phyloP scores from a whole-genome alignment of 2,329 filamentous ascomycete genomes.

The Nigrospora sphaerica region DNA sequence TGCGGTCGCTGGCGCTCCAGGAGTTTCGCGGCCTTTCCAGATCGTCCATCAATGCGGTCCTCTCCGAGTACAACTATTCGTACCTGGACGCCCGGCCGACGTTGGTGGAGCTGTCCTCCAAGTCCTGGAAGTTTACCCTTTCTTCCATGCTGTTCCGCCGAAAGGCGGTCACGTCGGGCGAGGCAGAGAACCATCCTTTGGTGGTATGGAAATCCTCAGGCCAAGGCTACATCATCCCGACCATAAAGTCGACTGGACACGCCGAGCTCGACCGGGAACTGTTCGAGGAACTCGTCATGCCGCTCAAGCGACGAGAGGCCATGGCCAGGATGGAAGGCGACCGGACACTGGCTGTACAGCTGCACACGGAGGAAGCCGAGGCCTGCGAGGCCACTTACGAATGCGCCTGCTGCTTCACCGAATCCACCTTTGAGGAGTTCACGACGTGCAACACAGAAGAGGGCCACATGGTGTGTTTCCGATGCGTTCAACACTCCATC shows the following conservation, averaged over 20 bases:
- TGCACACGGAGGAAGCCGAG: constrained; percentile 56
- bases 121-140: constrained; percentile 72
- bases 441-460: constrained; percentile 60
- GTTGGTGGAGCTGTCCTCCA: constrained; percentile 60
- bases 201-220: constrained; percentile 54
- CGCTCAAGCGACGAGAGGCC: constrained; percentile 38
- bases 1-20: constrained; percentile 58
- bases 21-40: constrained; percentile 71
- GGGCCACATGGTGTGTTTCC: constrained; percentile 71
- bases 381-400: constrained; percentile 52
- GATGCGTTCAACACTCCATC: constrained; percentile 74
- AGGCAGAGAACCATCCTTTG: constrained; percentile 55
- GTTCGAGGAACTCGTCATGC: constrained; percentile 48
- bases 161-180: constrained; percentile 44
- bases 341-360: constrained; percentile 39
- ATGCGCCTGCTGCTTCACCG: constrained; percentile 72
- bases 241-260: constrained; percentile 59
- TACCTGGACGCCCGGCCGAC: constrained; percentile 67
- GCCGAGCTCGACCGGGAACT: constrained; percentile 57
- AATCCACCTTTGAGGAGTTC: constrained; percentile 65
- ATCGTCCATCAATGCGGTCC: constrained; percentile 69
- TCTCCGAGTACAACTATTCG: constrained; percentile 74
- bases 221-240: constrained; percentile 49
- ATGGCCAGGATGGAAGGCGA: constrained; percentile 43
- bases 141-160: constrained; percentile 63